A percentile compares a stretch with the other conserved stretches of the same genome.
These are phyloP conservation scores for Ottelia alismoides DNA, from an alignment of 106 monocot genomes.

Conservation along the genomic window DNA sequence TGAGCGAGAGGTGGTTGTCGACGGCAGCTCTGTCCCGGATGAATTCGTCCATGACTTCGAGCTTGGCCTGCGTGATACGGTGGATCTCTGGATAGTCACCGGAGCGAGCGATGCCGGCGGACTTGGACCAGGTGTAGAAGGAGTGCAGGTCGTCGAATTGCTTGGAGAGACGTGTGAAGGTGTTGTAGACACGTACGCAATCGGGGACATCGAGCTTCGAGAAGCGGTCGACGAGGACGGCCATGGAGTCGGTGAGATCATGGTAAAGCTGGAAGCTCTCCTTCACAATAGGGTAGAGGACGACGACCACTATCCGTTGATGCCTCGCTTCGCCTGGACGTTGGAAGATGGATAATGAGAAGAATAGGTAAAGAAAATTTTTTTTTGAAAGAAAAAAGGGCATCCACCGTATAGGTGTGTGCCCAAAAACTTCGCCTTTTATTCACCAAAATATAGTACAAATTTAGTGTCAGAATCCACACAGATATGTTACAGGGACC, in stretches of 20 bases:
- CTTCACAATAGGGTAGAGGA: conserved; percentile 56
- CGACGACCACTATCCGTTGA: conserved; percentile 55
- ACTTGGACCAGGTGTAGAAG: conserved; percentile 51
- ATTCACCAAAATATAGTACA: no score
- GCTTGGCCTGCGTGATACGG: conserved; percentile 36
- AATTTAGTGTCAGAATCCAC: no score
- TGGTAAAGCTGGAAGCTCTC: conserved; percentile 83
- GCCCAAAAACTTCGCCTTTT: no score
- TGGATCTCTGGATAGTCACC: conserved; percentile 70
- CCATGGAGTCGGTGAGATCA: conserved; percentile 47
- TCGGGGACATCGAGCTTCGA: conserved; percentile 47
- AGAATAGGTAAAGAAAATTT: no score
- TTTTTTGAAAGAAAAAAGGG: no score
- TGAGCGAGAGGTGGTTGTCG: background rate
- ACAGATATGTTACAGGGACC: no score
- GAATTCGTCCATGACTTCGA: conserved; percentile 74
- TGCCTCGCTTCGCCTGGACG: conserved; percentile 47
- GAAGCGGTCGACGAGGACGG: conserved; percentile 57
- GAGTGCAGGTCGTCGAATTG: conserved; percentile 69
- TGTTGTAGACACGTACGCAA: conserved; percentile 33
- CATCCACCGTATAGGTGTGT: no score
- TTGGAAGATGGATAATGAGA: no score
- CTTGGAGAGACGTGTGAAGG: conserved; percentile 60
- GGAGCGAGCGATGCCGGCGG: conserved; percentile 39
- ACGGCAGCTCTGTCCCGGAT: conserved; percentile 39